Evolutionary conservation across 148 eudicot genomes (phyloP).

Genomic region (Rhododendron ferrugineum): DNA sequence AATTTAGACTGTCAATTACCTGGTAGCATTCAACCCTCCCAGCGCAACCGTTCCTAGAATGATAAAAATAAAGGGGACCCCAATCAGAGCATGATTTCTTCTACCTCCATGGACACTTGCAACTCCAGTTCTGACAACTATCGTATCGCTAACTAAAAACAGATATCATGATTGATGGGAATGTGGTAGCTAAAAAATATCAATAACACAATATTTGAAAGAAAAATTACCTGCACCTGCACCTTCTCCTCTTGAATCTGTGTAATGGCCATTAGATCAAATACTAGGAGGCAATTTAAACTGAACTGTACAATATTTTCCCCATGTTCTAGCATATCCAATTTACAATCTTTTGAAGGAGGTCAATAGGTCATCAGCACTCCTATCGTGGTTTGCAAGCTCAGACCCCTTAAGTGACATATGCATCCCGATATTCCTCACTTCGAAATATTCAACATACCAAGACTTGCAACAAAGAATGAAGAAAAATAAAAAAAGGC

Average conservation of each 20-base stretch:
- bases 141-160: conserved; percentile 22
- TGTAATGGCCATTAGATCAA: not conserved
- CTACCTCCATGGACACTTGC: conserved; percentile 43
- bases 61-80: conserved; percentile 61
- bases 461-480: not conserved
- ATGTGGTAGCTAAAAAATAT: not conserved
- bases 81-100: conserved; percentile 39
- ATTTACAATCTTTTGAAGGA: not conserved
- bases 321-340: not conserved
- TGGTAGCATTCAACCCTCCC: conserved; percentile 58
- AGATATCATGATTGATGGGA: not conserved
- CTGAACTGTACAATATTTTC: not conserved
- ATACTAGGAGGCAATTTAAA: conserved; percentile 1
- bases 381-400: not conserved
- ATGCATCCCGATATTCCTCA: not conserved
- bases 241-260: conserved; percentile 42
- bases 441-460: not conserved
- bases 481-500: not conserved
- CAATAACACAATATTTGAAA: not conserved
- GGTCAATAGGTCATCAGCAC: not conserved
- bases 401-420: not conserved
- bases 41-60: conserved; percentile 56
- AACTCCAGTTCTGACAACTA: conserved; percentile 62
- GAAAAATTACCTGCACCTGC: conserved; percentile 34
- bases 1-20: conserved; percentile 27